Evolutionary conservation across 495 filamentous ascomycete genomes (phyloP), one percentile per base, ranked within the genome.

Genomic region (Neurospora sublineolata): DNA sequence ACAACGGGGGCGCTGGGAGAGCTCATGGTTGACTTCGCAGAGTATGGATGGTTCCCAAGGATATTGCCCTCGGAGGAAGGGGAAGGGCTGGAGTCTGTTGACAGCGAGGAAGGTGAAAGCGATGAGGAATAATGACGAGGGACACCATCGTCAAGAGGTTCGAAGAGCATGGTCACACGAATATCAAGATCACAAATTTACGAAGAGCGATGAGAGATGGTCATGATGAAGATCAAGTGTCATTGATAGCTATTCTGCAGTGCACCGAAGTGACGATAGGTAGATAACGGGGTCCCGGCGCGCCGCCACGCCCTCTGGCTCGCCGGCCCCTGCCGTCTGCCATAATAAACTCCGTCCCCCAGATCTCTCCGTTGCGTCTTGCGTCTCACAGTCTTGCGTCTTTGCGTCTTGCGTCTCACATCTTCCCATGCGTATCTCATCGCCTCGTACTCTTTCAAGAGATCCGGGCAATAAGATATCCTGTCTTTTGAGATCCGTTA

Each of bases 31-130:
- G 86, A 93, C 79, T 83, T 94, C 58, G 81, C 74, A 6, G 81
- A 81, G 72, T 92, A 86, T 80, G 93, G 93, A 20, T 94, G 92
- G 92, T 96, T 95, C 82, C 92, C 92, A 3, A 75, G 79, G 23
- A 75, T 76, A 30, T 75, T 90, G 30, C 87, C 88, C 30, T 87
- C 85, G 5, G 83, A 88, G 52, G 83, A 67, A 44, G 83, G 75
- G 4, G 75, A 76, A 37, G 76, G 74, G 39, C 36, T 72, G n/a
- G 70, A 40, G 2, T 27, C 41, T n/a, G 64, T 74, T 44, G 70
- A 72, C 36, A 70, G 69, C 20, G 72, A 77, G 18, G 73, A 76
- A 5, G 73, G 68, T 14, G 74, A 67, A 4, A 73, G 67, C 27
- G 52, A 75, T 30, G 67, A 68, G 37, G 68, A 75, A 23, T 76